Base-by-base conservation (phyloP, 2,329 filamentous ascomycete species). In the Stagonosporopsis chrysanthemi region DNA sequence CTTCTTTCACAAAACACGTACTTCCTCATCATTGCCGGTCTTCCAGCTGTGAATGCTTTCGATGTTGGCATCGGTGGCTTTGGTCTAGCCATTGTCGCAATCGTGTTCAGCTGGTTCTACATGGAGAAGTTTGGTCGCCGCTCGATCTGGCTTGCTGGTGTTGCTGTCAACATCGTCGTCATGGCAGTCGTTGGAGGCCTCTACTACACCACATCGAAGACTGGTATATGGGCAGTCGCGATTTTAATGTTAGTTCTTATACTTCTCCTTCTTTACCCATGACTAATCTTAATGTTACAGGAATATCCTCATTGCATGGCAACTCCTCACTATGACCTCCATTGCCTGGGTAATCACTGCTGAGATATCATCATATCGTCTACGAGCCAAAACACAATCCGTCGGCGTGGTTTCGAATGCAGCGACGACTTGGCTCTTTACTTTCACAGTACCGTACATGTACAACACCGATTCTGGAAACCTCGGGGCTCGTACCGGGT, bases 401-500 rank as follows among this genome's bases (percentile, higher is more conserved):
- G 40, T 56, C 8, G 52, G 52, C 14, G 52, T 56, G 2, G 29
- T 50, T 7, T 49, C 52, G n/a, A 56, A 50, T 17, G 52, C 52
- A 14, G 24, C 23, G 15, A 40, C 42, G 17, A 56, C 52, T 8
- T 56, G 52, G 52, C 33, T 56, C 6, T 56, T 56, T 29, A 50
- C 52, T 6, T 56, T 79, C 11, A 73, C 73, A 0, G 78, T 78
- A 26, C 77, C 76, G 2, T 79, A 79, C 51, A 69, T 78, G 56
- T 75, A 79, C 61, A 79, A 78, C 49, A 76, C 77, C 1, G 77
- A 78, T 43, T 63, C 78, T 46, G 77, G 69, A 1, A 70, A 79
- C 52, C 62, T 77, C 35, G 58, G 72, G 23, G 77, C 77, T 26
- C 79, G 79, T 56, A 69, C 79, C 24, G 78, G 76, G 0, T 79